Conservation (phyloP, 108 stramenopile genomes). For the Skeletonema marinoi region DNA sequence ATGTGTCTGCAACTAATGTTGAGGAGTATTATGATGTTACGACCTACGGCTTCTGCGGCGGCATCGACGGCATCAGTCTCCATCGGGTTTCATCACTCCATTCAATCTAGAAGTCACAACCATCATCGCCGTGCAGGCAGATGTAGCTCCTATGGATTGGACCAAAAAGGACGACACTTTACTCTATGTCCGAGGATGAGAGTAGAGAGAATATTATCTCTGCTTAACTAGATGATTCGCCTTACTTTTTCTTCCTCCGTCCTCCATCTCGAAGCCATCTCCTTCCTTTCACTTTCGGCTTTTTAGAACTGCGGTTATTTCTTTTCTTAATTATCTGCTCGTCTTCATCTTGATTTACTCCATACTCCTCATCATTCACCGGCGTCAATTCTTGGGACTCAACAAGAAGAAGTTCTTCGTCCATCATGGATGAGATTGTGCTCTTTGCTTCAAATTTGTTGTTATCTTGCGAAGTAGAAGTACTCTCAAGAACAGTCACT, state of each 20-base stretch:
- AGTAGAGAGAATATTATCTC: too few relatives aligned
- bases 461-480: not conserved
- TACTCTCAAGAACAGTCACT: too few relatives aligned
- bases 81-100: not conserved
- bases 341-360: not conserved
- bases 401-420: too few relatives aligned
- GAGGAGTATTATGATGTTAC: not conserved
- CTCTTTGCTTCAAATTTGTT: not conserved
- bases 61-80: not conserved
- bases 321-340: not conserved
- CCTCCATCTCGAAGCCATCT: too few relatives aligned
- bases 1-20: not conserved
- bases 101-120: not conserved
- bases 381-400: not conserved
- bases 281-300: too few relatives aligned
- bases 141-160: not conserved
- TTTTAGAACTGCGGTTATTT: not conserved
- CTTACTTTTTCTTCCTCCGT: too few relatives aligned
- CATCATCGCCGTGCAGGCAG: not conserved
- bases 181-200: too few relatives aligned
- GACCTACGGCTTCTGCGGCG: not conserved
- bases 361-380: not conserved
- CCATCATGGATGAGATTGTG: not conserved
- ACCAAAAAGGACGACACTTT: too few relatives aligned
- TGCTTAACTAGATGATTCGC: too few relatives aligned